Percentiles rank a stretch among this genome's conserved stretches.
These are phyloP conservation scores for Raphidocelis subcapitata DNA, from an alignment of 139 green algal species.

Conservation along the genomic window DNA sequence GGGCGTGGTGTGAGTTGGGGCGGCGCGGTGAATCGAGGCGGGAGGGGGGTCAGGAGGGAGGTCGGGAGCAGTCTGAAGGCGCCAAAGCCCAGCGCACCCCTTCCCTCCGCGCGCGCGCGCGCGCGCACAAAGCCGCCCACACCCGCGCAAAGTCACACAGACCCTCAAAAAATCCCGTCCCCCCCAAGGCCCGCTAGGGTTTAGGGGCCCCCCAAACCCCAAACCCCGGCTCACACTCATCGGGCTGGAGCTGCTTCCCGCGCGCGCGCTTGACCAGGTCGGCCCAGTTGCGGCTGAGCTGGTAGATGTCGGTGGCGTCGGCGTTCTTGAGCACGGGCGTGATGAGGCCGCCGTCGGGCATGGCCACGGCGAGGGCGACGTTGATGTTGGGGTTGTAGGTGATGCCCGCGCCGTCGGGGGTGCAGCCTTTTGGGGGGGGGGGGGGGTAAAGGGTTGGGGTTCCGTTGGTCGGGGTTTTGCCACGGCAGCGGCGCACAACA, in stretches of 20 bases:
- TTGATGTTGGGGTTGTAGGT: conserved; percentile 95
- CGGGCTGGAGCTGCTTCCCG: conserved; percentile 86
- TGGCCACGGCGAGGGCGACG: conserved; percentile 93
- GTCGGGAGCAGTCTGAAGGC: too few species aligned
- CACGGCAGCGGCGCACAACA: background rate
- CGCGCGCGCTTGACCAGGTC: conserved; percentile 92
- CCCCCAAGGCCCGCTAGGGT: too few species aligned
- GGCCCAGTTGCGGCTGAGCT: conserved; percentile 79
- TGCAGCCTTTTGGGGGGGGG: conserved; percentile 59
- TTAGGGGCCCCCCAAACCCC: too few species aligned
- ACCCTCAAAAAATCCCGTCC: too few species aligned
- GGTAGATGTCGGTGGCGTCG: conserved; percentile 95
- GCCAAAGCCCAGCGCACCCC: too few species aligned
- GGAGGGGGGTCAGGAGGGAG: background rate
- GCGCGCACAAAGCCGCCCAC: too few species aligned
- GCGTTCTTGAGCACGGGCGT: conserved; percentile 95
- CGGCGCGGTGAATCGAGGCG: too few species aligned
- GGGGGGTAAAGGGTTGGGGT: background rate
- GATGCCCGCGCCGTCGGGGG: conserved; percentile 82
- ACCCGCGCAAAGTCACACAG: too few species aligned
- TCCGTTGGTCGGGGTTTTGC: background rate
- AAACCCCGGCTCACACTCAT: too few species aligned
- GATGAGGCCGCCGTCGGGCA: conserved; percentile 96
- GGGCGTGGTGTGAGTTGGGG: too few species aligned
- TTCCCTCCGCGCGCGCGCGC: conserved; percentile 67